phyloP scores from a whole-genome alignment of 306 rosid species.

The Fragaria iinumae region DNA sequence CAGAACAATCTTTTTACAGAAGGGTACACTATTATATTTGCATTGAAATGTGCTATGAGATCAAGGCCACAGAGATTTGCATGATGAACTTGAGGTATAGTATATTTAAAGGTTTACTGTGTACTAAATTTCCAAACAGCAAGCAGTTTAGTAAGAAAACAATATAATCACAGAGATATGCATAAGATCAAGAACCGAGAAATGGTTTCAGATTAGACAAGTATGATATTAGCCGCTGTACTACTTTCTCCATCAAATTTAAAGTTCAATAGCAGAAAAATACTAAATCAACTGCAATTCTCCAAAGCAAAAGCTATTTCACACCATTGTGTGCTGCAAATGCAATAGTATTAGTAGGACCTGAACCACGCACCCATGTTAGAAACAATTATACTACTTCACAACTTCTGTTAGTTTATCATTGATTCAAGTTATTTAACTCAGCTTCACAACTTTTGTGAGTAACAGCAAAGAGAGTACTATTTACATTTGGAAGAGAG shows the following conservation, averaged over 20 bases:
- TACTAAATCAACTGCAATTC: neutral
- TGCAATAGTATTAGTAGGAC: neutral
- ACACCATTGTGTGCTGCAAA: neutral
- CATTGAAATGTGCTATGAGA: neutral
- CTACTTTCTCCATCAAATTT: neutral
- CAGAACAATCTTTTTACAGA: neutral
- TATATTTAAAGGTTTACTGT: neutral
- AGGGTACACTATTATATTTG: neutral
- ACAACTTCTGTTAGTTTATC: neutral
- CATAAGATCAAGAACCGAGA: neutral
- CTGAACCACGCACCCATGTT: neutral
- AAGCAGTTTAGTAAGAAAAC: neutral
- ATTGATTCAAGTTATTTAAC: too few species aligned
- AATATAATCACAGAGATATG: neutral
- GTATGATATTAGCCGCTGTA: neutral
- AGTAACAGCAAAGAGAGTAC: constrained; percentile 75
- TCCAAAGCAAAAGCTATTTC: neutral
- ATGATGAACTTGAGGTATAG: neutral
- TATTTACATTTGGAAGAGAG: constrained; percentile 79
- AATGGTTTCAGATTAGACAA: neutral
- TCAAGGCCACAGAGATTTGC: neutral
- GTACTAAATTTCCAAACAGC: neutral
- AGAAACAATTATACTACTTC: neutral
- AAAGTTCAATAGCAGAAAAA: neutral
- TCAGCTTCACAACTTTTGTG: constrained; percentile 16